Conservation (phyloP, 345 rosid genomes). For the Eucalyptus fibrosa region DNA sequence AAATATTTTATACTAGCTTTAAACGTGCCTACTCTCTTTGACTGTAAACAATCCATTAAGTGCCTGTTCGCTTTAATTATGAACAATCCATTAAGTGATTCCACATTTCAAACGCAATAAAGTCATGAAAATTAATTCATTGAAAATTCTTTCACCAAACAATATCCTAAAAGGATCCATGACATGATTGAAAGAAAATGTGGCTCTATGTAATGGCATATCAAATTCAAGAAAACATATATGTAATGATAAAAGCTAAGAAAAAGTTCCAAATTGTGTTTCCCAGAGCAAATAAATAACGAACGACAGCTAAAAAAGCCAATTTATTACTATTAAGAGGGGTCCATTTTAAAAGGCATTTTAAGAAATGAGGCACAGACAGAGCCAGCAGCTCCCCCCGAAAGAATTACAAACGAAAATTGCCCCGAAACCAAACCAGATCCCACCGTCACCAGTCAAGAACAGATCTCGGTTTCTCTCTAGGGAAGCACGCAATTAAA, state of each 20-base stretch:
- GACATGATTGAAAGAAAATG: neutral
- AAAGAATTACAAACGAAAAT: neutral
- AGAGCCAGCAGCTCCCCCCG: neutral
- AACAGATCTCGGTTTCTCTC: neutral
- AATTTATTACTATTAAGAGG: neutral
- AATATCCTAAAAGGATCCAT: neutral
- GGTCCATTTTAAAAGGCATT: neutral
- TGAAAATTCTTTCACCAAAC: no score
- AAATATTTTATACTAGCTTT: no score
- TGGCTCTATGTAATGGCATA: neutral
- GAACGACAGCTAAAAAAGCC: neutral
- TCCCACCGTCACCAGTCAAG: neutral
- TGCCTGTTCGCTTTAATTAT: no score
- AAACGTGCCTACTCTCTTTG: no score
- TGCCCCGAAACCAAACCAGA: neutral
- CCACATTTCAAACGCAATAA: no score
- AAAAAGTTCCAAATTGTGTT: neutral
- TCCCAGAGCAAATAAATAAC: neutral
- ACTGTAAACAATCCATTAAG: no score
- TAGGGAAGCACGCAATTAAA: neutral
- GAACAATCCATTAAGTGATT: no score
- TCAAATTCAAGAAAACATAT: neutral
- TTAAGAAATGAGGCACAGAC: neutral
- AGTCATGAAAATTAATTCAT: no score
- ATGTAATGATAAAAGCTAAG: neutral